Base-by-base conservation (phyloP, 2,329 filamentous ascomycete genomes). In the Leptographium flavum region DNA sequence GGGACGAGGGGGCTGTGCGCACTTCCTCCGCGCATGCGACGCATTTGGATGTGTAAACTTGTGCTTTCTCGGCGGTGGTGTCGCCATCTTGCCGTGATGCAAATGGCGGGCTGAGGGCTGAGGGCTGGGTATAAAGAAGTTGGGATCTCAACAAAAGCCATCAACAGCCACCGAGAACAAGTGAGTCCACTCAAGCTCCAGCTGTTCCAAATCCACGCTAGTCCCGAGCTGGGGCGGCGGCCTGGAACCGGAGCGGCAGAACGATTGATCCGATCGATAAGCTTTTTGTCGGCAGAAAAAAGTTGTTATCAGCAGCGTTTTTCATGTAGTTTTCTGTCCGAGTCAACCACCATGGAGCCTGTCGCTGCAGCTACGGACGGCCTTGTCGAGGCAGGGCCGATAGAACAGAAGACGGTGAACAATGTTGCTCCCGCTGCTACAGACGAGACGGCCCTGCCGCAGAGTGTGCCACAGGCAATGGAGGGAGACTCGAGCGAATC, bases 11-110 rank as follows among this genome's bases (percentile, higher is more conserved):
- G 14, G 3, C 11, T 19, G 22, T 23, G n/a, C 48, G 32, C 56
- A 72, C 70, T 68, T 70, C 57, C 71, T 74, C 57, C 67, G 68
- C 5, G 69, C 70, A 55, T 74, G 71, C 19, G 61, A 59, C 13
- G 70, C 68, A 19, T 57, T 55, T 0, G 71, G 70, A 53, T 74
- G 71, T 45, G 69, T 63, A 48, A 67, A 73, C 40, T 66, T 59
- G 45, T 50, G 52, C 23, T 56, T 52, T 21, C 13, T 14, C 2
- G 55, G 48, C 46, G 57, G 58, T 33, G 67, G 60, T 53, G 67
- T 60, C 30, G 49, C 39, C 66, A 70, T 70, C 50, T 50, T 61
- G 49, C 50, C 43, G 43, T 45, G 33, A n/a, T 21, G 39, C 9
- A 22, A 14, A 9, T 19, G n/a, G 5, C 15, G 15, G 4, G n/a